These are phyloP conservation scores for Candida andamanensis DNA, from an alignment of 805 yeast genomes.

Conservation along the genomic window DNA sequence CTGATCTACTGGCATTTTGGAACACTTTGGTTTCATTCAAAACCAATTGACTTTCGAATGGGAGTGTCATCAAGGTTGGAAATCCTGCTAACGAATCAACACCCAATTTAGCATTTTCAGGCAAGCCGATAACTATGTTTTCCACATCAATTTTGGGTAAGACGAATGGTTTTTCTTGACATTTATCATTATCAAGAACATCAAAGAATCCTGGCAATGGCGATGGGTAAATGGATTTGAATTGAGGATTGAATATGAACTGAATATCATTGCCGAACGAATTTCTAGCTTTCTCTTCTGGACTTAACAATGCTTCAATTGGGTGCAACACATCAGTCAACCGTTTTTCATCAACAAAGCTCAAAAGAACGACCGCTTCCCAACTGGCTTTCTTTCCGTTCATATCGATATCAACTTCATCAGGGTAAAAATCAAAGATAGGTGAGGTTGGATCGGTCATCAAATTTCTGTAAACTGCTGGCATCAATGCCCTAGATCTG, in stretches of 20 bases:
- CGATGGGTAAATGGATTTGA: slow-evolving; percentile 59
- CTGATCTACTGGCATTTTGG: slow-evolving; percentile 79
- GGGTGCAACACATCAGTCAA: slow-evolving; percentile 71
- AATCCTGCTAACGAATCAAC: slow-evolving; percentile 78
- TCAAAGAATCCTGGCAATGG: slow-evolving; percentile 74
- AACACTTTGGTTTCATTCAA: slow-evolving; percentile 69
- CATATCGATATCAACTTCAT: slow-evolving; percentile 79
- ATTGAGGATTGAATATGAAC: slow-evolving; percentile 74
- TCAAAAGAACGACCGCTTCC: slow-evolving; percentile 94
- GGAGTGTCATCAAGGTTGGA: slow-evolving; percentile 74
- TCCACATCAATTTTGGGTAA: slow-evolving; percentile 44
- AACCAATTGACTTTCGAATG: slow-evolving; percentile 50
- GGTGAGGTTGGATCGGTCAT: slow-evolving; percentile 88
- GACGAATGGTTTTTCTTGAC: slow-evolving; percentile 56
- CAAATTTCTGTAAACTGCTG: slow-evolving; percentile 67
- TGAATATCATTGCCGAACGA: slow-evolving; percentile 63
- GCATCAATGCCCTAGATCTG: slow-evolving; percentile 76
- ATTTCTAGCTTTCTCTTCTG: slow-evolving; percentile 73
- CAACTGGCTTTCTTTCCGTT: slow-evolving; percentile 95
- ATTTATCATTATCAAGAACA: slow-evolving; percentile 75
- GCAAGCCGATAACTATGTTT: slow-evolving; percentile 49
- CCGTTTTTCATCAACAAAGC: slow-evolving; percentile 83
- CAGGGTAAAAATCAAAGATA: slow-evolving; percentile 85
- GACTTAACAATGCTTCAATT: slow-evolving; percentile 51
- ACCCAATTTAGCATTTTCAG: slow-evolving; percentile 66